phyloP scores from a whole-genome alignment of 2,329 filamentous ascomycete species.

The Pezicula rhizophila region DNA sequence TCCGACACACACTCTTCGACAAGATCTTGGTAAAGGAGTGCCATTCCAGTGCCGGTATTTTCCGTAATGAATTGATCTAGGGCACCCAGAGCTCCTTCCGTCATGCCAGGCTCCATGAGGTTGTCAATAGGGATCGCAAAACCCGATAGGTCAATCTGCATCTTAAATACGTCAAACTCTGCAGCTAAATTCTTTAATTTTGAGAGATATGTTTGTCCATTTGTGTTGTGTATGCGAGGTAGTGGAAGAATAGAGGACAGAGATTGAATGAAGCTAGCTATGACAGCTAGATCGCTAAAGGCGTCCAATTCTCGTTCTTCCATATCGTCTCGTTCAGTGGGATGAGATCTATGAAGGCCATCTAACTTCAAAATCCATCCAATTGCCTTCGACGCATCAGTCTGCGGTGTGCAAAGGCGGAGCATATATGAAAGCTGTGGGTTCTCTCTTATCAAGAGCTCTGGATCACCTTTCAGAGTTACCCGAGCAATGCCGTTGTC shows the following conservation, averaged over 20 bases:
- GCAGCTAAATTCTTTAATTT: slow-evolving; percentile 28
- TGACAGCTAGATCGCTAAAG: slow-evolving; percentile 32
- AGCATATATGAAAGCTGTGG: slow-evolving; percentile 39
- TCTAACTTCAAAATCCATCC: slow-evolving; percentile 36
- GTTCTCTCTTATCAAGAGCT: slow-evolving; percentile 30
- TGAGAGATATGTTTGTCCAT: slow-evolving; percentile 32
- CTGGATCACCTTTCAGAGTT: slow-evolving; percentile 35
- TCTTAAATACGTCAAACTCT: slow-evolving; percentile 34
- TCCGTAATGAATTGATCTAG: slow-evolving; percentile 33
- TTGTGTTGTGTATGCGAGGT: slow-evolving; percentile 34
- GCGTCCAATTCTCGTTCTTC: slow-evolving; percentile 28
- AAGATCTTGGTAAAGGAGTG: slow-evolving; percentile 37
- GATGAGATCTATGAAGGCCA: slow-evolving; percentile 30
- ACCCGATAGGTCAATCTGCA: slow-evolving; percentile 32
- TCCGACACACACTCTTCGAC: slow-evolving; percentile 32
- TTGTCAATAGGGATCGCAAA: slow-evolving; percentile 37
- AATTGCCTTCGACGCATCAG: slow-evolving; percentile 28
- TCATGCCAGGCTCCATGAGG: slow-evolving; percentile 34
- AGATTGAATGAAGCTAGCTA: slow-evolving; percentile 34
- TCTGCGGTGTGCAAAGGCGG: slow-evolving; percentile 36
- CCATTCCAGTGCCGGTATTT: slow-evolving; percentile 34
- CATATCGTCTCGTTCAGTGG: slow-evolving; percentile 29
- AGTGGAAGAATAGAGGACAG: slow-evolving; percentile 29
- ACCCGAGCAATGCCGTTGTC: slow-evolving; percentile 32
- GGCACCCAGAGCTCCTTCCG: slow-evolving; percentile 22